Evolutionary conservation across 331 rosid genomes (phyloP).

Genomic region (Phaseolus coccineus): DNA sequence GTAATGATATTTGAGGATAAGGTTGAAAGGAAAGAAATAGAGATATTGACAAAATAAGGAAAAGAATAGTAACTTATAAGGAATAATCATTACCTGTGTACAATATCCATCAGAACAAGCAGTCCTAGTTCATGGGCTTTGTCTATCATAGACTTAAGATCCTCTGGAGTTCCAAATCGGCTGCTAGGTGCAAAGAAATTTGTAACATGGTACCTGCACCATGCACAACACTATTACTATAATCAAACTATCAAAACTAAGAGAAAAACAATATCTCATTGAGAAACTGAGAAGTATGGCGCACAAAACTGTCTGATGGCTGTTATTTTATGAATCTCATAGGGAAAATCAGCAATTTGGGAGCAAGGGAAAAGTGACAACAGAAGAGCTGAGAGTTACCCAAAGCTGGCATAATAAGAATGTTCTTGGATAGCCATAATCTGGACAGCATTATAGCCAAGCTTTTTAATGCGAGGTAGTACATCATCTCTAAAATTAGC

Average conservation of each 20-base stretch:
- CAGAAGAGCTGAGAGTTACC: conserved; percentile 63
- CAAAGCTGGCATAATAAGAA: conserved; percentile 96
- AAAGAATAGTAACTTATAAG: conserved; percentile 1
- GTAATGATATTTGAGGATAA: conserved; percentile 23
- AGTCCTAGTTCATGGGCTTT: conserved; percentile 95
- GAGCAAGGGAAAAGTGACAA: conserved; percentile 2
- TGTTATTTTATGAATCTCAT: conserved; percentile 25
- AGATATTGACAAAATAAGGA: conserved; percentile 21
- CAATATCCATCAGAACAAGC: conserved; percentile 98
- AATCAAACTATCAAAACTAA: conserved; percentile 15
- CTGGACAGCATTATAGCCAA: conserved; percentile 99
- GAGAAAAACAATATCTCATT: conserved; percentile 34
- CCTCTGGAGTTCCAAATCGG: conserved; percentile 98
- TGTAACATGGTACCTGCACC: conserved; percentile 92
- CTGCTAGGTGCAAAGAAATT: conserved; percentile 99
- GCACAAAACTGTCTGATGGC: not conserved
- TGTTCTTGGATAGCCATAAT: conserved; percentile 98
- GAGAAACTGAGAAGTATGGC: conserved; percentile 32
- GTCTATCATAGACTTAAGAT: conserved; percentile 89
- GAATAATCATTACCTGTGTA: conserved; percentile 78
- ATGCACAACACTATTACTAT: conserved; percentile 38
- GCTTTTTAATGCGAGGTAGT: conserved; percentile 94
- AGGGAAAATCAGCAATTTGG: conserved; percentile 36
- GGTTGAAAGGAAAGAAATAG: conserved; percentile 13
- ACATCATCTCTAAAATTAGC: conserved; percentile 88